A percentile compares a stretch with the other conserved stretches of the same genome.
Evolutionary conservation across 2,329 filamentous ascomycete species (phyloP).

Genomic region (Penicillium sp.): DNA sequence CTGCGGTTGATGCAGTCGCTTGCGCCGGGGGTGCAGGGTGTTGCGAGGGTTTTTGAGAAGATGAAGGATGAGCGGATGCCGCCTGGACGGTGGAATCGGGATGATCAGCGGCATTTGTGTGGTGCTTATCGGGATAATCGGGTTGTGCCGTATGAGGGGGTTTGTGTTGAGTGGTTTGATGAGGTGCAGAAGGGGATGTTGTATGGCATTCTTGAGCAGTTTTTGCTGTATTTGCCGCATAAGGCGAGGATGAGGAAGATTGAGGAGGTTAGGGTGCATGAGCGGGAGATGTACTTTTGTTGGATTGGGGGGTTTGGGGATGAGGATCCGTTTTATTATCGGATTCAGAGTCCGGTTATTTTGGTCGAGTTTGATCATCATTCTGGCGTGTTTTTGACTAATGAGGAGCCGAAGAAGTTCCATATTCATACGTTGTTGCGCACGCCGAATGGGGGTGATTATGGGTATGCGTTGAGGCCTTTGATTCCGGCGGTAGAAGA

Average conservation of each 20-base stretch:
- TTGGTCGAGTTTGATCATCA: slow-evolving; percentile 77
- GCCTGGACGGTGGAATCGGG: slow-evolving; percentile 65
- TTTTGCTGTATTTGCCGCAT: slow-evolving; percentile 64
- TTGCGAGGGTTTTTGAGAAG: slow-evolving; percentile 56
- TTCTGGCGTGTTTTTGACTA: slow-evolving; percentile 71
- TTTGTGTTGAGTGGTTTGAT: slow-evolving; percentile 49
- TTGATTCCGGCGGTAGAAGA: slow-evolving; percentile 37
- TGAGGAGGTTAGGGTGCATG: slow-evolving; percentile 52
- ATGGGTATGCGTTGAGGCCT: slow-evolving; percentile 56
- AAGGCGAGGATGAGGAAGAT: slow-evolving; percentile 54
- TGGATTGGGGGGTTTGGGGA: slow-evolving; percentile 69
- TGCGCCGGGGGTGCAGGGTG: slow-evolving; percentile 42
- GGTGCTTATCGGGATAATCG: slow-evolving; percentile 77
- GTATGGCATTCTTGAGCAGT: slow-evolving; percentile 59
- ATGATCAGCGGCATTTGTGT: slow-evolving; percentile 73
- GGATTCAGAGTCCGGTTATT: slow-evolving; percentile 71
- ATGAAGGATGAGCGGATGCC: slow-evolving; percentile 65
- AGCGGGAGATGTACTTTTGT: slow-evolving; percentile 70
- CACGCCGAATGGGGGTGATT: slow-evolving; percentile 72
- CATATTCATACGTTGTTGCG: slow-evolving; percentile 73
- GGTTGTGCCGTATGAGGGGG: slow-evolving; percentile 68
- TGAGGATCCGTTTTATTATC: slow-evolving; percentile 70
- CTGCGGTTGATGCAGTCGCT: slow-evolving; percentile 68
- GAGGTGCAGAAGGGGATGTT: slow-evolving; percentile 53
- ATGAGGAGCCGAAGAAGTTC: slow-evolving; percentile 69